Conservation (phyloP, 2,329 filamentous ascomycete species). For the Calonectria hawksworthii region DNA sequence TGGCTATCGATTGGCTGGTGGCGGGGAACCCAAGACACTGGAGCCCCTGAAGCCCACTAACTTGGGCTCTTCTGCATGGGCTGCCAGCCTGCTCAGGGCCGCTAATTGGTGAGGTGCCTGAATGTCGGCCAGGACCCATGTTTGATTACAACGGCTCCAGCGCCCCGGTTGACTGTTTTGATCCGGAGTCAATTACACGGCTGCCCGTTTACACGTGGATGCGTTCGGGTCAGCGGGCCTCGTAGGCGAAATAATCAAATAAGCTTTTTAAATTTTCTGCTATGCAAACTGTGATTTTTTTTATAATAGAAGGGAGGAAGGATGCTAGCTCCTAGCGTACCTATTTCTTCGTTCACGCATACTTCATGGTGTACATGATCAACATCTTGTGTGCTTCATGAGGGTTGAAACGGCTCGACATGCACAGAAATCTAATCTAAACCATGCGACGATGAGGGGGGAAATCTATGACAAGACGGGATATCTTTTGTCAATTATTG, state of each 20-base stretch:
- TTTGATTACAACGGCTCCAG: conserved; percentile 10
- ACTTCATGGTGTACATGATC: not conserved
- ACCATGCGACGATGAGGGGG: not conserved
- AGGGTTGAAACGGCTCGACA: not conserved
- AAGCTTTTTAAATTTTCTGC: not conserved
- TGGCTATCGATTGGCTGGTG: conserved; percentile 41
- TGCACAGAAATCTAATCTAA: not conserved
- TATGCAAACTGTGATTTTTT: not conserved
- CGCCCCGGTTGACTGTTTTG: conserved; percentile 7
- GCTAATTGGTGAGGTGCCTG: conserved; percentile 26
- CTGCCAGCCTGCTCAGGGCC: conserved; percentile 17
- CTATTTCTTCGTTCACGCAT: not conserved
- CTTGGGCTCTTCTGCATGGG: conserved; percentile 20
- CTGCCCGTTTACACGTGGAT: not conserved
- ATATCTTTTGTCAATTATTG: not conserved
- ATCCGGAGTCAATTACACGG: not conserved
- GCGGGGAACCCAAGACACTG: conserved; percentile 40
- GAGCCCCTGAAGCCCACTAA: conserved; percentile 18
- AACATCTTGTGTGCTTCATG: not conserved
- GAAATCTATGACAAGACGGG: not conserved
- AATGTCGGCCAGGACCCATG: conserved; percentile 11
- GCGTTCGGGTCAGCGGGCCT: not conserved
- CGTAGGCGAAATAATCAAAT: not conserved
- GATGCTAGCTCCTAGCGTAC: not conserved
- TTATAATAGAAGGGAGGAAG: not conserved